A percentile compares a stretch with the other conserved stretches of the same genome.
Conservation (phyloP, 768 basidiomycete genomes). For the Pleurotus cornucopiae region DNA sequence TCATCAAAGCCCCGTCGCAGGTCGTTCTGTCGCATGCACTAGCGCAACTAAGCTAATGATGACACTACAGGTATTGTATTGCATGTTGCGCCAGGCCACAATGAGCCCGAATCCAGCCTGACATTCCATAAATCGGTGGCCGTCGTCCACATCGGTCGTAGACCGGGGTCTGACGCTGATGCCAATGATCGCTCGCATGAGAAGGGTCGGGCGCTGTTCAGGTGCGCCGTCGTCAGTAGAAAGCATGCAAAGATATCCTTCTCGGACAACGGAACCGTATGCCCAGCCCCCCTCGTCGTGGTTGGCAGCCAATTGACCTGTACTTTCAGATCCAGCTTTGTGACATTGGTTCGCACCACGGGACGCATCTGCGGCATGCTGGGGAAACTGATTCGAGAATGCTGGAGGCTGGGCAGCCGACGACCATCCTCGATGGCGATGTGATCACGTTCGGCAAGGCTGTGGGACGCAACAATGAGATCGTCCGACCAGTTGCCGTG, state of each 20-base stretch:
- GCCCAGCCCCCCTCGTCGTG: neutral
- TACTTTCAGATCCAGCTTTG: slow-evolving; percentile 30
- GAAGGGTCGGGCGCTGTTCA: slow-evolving; percentile 54
- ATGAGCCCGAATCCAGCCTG: slow-evolving; percentile 40
- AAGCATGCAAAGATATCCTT: slow-evolving; percentile 76
- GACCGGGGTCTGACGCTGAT: slow-evolving; percentile 48
- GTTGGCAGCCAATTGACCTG: slow-evolving; percentile 13
- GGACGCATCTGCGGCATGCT: slow-evolving; percentile 59
- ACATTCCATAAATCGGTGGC: slow-evolving; percentile 48
- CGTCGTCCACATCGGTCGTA: slow-evolving; percentile 65
- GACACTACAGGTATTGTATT: slow-evolving; percentile 48
- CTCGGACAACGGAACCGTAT: slow-evolving; percentile 65
- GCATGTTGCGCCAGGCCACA: slow-evolving; percentile 46
- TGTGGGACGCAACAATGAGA: slow-evolving; percentile 57
- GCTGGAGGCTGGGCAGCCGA: slow-evolving; percentile 53
- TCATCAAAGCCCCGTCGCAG: slow-evolving; percentile 40
- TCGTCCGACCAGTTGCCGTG: slow-evolving; percentile 60
- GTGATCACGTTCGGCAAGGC: slow-evolving; percentile 73
- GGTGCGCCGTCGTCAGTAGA: slow-evolving; percentile 77
- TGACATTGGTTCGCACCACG: slow-evolving; percentile 74
- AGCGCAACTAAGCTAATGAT: slow-evolving; percentile 6
- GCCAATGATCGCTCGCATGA: slow-evolving; percentile 27
- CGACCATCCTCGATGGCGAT: slow-evolving; percentile 61
- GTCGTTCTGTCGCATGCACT: slow-evolving; percentile 12
- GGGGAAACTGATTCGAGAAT: slow-evolving; percentile 44